These are phyloP conservation scores for Scheffersomyces parashehatae DNA, from an alignment of 1,139 yeast species.

Conservation along the genomic window DNA sequence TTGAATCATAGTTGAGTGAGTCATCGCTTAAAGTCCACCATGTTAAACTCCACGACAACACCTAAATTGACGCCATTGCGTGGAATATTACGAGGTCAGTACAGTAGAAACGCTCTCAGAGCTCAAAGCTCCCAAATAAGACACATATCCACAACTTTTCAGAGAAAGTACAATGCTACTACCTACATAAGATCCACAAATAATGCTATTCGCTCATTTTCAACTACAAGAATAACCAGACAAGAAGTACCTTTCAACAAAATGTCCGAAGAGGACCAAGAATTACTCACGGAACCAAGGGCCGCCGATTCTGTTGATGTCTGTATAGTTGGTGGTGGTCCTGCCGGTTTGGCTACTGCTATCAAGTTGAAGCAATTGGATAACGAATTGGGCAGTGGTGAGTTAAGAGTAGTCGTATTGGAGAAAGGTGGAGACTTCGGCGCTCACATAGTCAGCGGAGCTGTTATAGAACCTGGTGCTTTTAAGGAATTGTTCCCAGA, in stretches of 20 bases:
- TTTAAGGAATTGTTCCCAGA: conserved; percentile 82
- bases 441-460: conserved; percentile 89
- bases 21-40: too few relatives aligned
- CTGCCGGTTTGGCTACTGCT: conserved; percentile 95
- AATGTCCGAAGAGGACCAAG: conserved; percentile 43
- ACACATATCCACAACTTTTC: too few relatives aligned
- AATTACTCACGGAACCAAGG: conserved; percentile 57
- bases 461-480: conserved; percentile 88
- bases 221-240: not conserved
- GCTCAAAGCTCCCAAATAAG: too few relatives aligned
- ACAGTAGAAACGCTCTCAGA: too few relatives aligned
- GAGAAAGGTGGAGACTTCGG: conserved; percentile 95
- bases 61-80: too few relatives aligned
- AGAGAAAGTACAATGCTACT: too few relatives aligned
- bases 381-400: conserved; percentile 62
- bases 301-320: conserved; percentile 87
- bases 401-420: conserved; percentile 78
- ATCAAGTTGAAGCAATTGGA: conserved; percentile 85
- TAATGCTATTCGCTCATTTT: not conserved
- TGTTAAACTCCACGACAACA: too few relatives aligned
- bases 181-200: too few relatives aligned
- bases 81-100: too few relatives aligned
- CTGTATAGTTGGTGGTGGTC: conserved; percentile 96
- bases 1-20: too few relatives aligned
- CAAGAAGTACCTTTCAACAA: conserved; percentile 1